Conservation (phyloP, 2,329 filamentous ascomycete genomes). For the Fusarium sterilihyphosum region DNA sequence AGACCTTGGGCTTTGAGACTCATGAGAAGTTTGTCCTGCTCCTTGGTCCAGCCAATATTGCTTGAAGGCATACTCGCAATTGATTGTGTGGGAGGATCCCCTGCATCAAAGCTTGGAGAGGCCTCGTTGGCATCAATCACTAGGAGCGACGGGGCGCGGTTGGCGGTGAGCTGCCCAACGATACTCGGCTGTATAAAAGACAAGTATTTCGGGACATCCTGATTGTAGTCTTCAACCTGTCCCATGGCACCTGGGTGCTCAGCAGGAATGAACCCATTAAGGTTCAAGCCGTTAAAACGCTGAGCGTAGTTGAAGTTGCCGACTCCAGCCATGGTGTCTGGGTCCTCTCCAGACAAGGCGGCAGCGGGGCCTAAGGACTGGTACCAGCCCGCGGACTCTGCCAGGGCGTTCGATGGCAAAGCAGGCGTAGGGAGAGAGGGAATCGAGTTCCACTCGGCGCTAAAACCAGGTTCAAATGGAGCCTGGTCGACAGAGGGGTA, state of each 20-base stretch:
- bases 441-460: neutral
- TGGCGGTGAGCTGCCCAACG: neutral
- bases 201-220: neutral
- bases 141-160: neutral
- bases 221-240: fast-evolving
- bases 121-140: neutral
- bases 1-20: neutral
- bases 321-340: neutral
- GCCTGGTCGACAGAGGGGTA: neutral
- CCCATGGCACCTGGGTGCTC: neutral
- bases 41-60: neutral
- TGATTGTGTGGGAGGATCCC: neutral
- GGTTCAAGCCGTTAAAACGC: neutral
- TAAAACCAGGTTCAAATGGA: neutral
- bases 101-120: neutral
- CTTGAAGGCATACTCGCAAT: too few relatives aligned
- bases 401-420: neutral
- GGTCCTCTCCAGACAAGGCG: neutral
- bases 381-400: neutral
- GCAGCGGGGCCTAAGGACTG: neutral
- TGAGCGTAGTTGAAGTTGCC: neutral
- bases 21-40: neutral
- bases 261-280: fast-evolving
- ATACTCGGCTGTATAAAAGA: neutral
- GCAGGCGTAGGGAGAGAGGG: neutral